These are phyloP conservation scores for Kwoniella dejecticola DNA, from an alignment of 768 basidiomycete genomes.

Conservation along the genomic window DNA sequence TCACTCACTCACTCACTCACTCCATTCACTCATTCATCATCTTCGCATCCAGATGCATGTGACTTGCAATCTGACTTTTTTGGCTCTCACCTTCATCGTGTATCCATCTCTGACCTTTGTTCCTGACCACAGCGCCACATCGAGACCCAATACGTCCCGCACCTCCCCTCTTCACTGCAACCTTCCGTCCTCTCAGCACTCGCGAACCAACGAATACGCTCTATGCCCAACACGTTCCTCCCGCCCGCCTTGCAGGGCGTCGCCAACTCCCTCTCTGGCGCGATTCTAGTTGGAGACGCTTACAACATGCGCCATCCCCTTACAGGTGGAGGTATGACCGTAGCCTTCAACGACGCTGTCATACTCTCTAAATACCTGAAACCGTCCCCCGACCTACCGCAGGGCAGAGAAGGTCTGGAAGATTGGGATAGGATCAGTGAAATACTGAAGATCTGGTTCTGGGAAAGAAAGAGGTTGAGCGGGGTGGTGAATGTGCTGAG, in stretches of 20 bases:
- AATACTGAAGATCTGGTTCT: slow-evolving; percentile 74
- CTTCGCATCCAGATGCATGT: background rate
- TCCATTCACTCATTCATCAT: no score
- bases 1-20: no score
- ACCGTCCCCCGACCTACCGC: slow-evolving; percentile 52
- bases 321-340: slow-evolving; percentile 98
- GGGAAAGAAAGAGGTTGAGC: slow-evolving; percentile 77
- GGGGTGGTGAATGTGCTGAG: slow-evolving; percentile 90
- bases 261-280: slow-evolving; percentile 58
- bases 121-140: slow-evolving; percentile 82
- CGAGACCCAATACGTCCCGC: slow-evolving; percentile 70
- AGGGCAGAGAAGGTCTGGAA: slow-evolving; percentile 49
- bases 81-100: no score
- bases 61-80: slow-evolving; percentile 9
- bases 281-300: slow-evolving; percentile 85
- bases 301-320: slow-evolving; percentile 99
- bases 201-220: slow-evolving; percentile 75
- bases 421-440: slow-evolving; percentile 57
- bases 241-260: slow-evolving; percentile 70
- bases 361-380: slow-evolving; percentile 67
- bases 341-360: slow-evolving; percentile 84
- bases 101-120: no score
- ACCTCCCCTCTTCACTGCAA: slow-evolving; percentile 75
- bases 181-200: slow-evolving; percentile 68
- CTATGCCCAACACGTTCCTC: slow-evolving; percentile 95